These are phyloP conservation scores for Cercospora janseana DNA, from an alignment of 2,329 filamentous ascomycete genomes.

Conservation along the genomic window DNA sequence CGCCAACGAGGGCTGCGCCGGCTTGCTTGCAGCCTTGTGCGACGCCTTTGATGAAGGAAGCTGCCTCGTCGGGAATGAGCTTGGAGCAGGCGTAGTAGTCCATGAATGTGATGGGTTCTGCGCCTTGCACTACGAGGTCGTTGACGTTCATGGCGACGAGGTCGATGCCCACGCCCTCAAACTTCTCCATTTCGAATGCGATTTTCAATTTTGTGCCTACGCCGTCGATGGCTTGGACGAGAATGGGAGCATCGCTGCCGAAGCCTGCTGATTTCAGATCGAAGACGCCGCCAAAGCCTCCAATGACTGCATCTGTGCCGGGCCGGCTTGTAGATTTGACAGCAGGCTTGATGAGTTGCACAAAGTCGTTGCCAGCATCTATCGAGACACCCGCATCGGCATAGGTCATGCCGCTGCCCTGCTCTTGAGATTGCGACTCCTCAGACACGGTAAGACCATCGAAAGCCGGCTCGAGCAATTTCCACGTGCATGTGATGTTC, in stretches of 20 bases:
- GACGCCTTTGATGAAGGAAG: constrained; percentile 87
- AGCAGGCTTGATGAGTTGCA: constrained; percentile 84
- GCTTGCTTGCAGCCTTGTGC: constrained; percentile 81
- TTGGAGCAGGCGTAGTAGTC: constrained; percentile 96
- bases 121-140: constrained; percentile 92
- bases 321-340: constrained; percentile 82
- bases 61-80: constrained; percentile 73
- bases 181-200: constrained; percentile 82
- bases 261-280: constrained; percentile 75
- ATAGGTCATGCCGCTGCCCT: constrained; percentile 65
- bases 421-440: constrained; percentile 22
- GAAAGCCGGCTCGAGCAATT: constrained; percentile 81
- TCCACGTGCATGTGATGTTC: constrained; percentile 79
- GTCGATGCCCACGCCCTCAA: constrained; percentile 93
- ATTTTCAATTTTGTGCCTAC: constrained; percentile 97
- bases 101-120: constrained; percentile 91
- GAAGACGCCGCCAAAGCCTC: constrained; percentile 88
- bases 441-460: constrained; percentile 54
- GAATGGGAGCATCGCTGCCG: constrained; percentile 63
- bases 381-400: constrained; percentile 92
- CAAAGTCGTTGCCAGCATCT: constrained; percentile 87
- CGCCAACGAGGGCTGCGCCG: constrained; percentile 88
- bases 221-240: constrained; percentile 94
- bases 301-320: constrained; percentile 89
- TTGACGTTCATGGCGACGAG: constrained; percentile 99